Conservation (phyloP, 2,329 filamentous ascomycete genomes). For the Paraconiothyrium sp. region DNA sequence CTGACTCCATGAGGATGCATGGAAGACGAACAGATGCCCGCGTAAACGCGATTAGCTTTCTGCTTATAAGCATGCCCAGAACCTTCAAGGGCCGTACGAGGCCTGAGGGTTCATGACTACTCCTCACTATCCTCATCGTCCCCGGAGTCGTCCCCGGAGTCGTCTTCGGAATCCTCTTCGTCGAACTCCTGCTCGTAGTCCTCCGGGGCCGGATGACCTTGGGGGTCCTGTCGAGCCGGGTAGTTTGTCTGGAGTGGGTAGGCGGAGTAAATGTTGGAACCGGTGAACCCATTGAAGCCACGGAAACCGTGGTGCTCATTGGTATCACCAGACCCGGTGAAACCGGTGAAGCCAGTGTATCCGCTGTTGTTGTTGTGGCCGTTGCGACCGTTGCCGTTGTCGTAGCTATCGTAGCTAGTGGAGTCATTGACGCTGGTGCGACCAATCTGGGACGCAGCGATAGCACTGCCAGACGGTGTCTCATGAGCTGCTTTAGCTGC, state of each 20-base stretch:
- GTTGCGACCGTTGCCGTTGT: conserved; percentile 9
- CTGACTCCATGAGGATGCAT: not conserved
- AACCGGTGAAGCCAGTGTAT: not conserved
- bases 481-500: conserved; percentile 11
- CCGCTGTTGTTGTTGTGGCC: not conserved
- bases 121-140: conserved; percentile 5
- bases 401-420: not conserved
- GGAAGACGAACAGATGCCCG: not conserved
- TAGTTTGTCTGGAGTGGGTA: not conserved
- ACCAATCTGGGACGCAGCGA: not conserved
- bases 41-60: not conserved
- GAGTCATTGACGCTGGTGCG: not conserved
- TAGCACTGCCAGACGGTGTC: not conserved
- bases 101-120: not conserved
- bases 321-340: not conserved
- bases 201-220: not conserved
- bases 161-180: conserved; percentile 1
- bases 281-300: not conserved
- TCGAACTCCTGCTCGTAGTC: not conserved
- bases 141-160: not conserved
- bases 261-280: not conserved
- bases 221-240: not conserved
- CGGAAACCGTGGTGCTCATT: not conserved
- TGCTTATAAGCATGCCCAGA: not conserved
- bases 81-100: not conserved